Evolutionary conservation across 257 asterid genomes (phyloP), one percentile per base, ranked within the genome.

Genomic region (Verbena officinalis): DNA sequence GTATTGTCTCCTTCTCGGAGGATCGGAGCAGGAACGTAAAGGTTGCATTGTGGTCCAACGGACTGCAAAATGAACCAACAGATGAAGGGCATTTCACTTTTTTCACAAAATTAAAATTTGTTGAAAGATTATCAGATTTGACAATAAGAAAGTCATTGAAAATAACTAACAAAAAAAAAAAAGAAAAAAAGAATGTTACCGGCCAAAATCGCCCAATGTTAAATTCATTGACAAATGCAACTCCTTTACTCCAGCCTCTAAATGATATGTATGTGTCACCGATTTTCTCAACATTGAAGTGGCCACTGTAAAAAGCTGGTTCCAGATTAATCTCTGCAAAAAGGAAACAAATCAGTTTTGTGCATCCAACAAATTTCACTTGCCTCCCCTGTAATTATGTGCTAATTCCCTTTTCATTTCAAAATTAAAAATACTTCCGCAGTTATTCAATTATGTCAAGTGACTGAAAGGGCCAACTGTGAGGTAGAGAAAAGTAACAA

Each of bases 181-280:
- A 5, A 5, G 33, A 5, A 27, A 27, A 2, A 27, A 27, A 27
- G 33, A 27, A 27, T 27, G 5, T 36, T 93, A 93, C 97, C 87
- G 95, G 96, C 99, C 99, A 93, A 71, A 74, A 93, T 27, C 99
- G 84, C 27, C 99, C 99, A 11, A 93, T 53, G 64, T 86, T 90
- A 52, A 80, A 76, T 8, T 72, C 88, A 53, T 93, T 93, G 30
- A 93, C 79, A 64, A 87, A 86, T 15, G 90, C 92, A 71, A 90
- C 64, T 62, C 99, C 99, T 76, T 90, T 93, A 30, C 91, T 80
- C 99, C 99, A 93, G 69, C 92, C 97, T 64, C 69, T 71, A 64
- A 93, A 83, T 8, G 99, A 93, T 43, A 93, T 52, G 69, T 77
- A 93, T 7, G 99, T 90, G 77, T 93, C 99, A 34, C 76, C 42